These are phyloP conservation scores for Erythrophleum ivorense DNA, from an alignment of 331 rosid genomes.

Conservation along the genomic window DNA sequence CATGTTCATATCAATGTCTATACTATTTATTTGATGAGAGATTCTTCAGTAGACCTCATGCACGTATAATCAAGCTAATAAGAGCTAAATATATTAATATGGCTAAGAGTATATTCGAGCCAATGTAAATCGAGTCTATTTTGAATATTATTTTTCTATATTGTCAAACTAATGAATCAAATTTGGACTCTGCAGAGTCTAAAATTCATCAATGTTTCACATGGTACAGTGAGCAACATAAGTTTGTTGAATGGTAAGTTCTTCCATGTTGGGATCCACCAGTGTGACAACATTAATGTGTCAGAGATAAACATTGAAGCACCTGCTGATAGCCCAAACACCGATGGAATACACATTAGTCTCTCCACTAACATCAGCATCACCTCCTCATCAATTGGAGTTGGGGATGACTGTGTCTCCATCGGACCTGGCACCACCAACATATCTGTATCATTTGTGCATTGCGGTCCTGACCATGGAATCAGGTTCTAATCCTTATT, in stretches of 20 bases:
- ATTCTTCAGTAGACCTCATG: no score
- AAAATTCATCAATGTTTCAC: slow-evolving; percentile 32
- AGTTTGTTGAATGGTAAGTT: slow-evolving; percentile 38
- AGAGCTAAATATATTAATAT: no score
- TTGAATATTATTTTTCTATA: not conserved
- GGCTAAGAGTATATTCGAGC: no score
- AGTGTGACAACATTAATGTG: slow-evolving; percentile 31
- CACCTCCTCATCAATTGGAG: slow-evolving; percentile 37
- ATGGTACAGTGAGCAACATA: slow-evolving; percentile 33
- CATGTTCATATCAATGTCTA: not conserved
- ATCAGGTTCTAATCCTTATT: slow-evolving; percentile 34
- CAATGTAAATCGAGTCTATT: no score
- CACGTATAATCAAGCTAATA: no score
- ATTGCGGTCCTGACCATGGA: slow-evolving; percentile 48
- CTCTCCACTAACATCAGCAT: slow-evolving; percentile 35
- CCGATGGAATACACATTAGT: slow-evolving; percentile 44
- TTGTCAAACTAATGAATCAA: not conserved
- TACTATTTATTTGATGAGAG: no score
- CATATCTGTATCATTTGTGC: slow-evolving; percentile 19
- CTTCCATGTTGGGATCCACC: slow-evolving; percentile 35
- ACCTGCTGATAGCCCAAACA: slow-evolving; percentile 47
- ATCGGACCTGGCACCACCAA: slow-evolving; percentile 44
- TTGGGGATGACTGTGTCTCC: slow-evolving; percentile 48
- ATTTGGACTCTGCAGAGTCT: slow-evolving; percentile 33
- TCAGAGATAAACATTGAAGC: slow-evolving; percentile 34